Conservation (phyloP, 345 rosid species). For the Psidium guajava region DNA sequence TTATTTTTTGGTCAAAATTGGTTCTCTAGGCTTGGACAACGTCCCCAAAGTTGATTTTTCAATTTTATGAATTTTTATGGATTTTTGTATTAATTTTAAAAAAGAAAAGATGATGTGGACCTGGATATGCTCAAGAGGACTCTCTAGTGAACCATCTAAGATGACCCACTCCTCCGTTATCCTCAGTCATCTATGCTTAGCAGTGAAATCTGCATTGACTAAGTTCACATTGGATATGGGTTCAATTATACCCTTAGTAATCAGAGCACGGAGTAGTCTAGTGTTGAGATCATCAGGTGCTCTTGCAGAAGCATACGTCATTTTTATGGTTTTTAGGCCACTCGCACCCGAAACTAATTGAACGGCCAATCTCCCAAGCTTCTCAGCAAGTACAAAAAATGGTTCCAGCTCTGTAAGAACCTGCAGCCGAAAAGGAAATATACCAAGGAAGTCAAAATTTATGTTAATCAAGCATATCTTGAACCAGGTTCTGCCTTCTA, state of each 20-base stretch:
- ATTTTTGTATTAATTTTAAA: too few species aligned
- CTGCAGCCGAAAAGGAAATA: slow-evolving; percentile 15
- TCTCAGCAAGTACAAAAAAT: slow-evolving; percentile 60
- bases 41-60: too few species aligned
- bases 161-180: slow-evolving; percentile 52
- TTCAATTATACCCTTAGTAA: slow-evolving; percentile 65
- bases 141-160: slow-evolving; percentile 65
- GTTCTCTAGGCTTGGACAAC: too few species aligned
- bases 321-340: slow-evolving; percentile 67
- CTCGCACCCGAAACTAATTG: slow-evolving; percentile 79
- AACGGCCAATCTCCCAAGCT: slow-evolving; percentile 70
- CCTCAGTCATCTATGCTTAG: slow-evolving; percentile 70
- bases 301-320: slow-evolving; percentile 67
- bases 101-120: too few species aligned
- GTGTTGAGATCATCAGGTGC: slow-evolving; percentile 82
- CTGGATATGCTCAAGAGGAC: slow-evolving; percentile 51
- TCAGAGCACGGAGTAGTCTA: slow-evolving; percentile 78
- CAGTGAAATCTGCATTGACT: slow-evolving; percentile 74
- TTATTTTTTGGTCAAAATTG: too few species aligned
- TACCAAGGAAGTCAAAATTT: background rate
- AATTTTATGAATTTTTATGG: too few species aligned
- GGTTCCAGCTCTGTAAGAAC: slow-evolving; percentile 82
- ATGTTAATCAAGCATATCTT: background rate
- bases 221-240: slow-evolving; percentile 69
- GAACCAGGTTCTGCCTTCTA: background rate